Conservation (phyloP, 306 rosid species). For the Glycine latifolia region DNA sequence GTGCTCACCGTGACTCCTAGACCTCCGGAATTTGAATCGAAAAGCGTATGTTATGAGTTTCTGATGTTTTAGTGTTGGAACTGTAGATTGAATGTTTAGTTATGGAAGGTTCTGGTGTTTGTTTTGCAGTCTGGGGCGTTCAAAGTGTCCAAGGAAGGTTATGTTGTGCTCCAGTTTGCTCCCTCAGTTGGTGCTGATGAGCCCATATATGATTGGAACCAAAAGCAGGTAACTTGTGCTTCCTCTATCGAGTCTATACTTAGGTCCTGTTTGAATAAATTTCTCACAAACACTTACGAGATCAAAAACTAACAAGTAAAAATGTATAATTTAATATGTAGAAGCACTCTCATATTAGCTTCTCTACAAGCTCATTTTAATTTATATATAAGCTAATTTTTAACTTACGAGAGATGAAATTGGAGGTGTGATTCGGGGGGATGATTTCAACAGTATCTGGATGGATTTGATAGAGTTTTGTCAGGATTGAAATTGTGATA, state of each 20-base stretch:
- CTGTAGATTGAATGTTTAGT: slow-evolving; percentile 12
- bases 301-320: too few species aligned
- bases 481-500: too few species aligned
- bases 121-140: slow-evolving; percentile 78
- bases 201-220: slow-evolving; percentile 80
- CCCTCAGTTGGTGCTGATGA: slow-evolving; percentile 61
- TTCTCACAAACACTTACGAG: too few species aligned
- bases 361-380: too few species aligned
- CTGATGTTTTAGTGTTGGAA: slow-evolving; percentile 12
- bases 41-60: slow-evolving; percentile 61
- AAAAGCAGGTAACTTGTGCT: slow-evolving; percentile 72
- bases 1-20: slow-evolving; percentile 77
- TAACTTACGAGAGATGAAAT: too few species aligned
- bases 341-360: too few species aligned
- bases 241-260: neutral
- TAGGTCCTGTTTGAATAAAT: neutral
- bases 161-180: slow-evolving; percentile 81
- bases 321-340: too few species aligned
- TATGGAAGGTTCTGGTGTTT: slow-evolving; percentile 40
- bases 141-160: slow-evolving; percentile 75
- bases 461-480: too few species aligned
- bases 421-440: too few species aligned
- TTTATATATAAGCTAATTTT: too few species aligned
- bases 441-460: too few species aligned
- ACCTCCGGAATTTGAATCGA: slow-evolving; percentile 72